Evolutionary conservation across 139 green algal genomes (phyloP), one percentile per base, ranked within the genome.

Genomic region (Micractinium conductrix): DNA sequence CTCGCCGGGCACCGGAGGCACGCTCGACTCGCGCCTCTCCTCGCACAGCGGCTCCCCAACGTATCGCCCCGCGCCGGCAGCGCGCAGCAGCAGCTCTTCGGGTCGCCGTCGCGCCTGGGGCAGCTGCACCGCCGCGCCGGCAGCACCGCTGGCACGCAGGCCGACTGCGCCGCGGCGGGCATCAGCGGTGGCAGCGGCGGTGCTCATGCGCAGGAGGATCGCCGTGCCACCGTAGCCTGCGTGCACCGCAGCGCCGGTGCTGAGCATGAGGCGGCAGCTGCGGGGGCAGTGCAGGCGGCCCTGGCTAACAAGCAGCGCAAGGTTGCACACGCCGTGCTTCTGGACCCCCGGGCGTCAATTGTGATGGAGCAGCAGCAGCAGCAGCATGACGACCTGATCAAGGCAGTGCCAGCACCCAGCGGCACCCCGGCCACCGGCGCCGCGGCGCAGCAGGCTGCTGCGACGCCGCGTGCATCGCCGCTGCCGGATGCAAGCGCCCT

Each of bases 1-100:
- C 14, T 10, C 65, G 33, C 17, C 35, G 65, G 33, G 65, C 65
- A 44, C 65, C 65, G n/a, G 33, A 44, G 65, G 33, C 10, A 40
- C 65, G 0, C 10, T 33, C n/a, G 65, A 72, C 65, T 72, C 65
- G 14, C 65, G 65, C 65, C 65, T 12, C 33, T 44, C 65, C 33
- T 72, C 65, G 10, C 35, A 43, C 65, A 72, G 65, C 65, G 70
- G 42, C 30, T 78, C 70, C 7, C 70, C 17, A 16, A 26, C 28
- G 70, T 10, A 42, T 78, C 70, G 42, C 70, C 70, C 16, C 42
- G 70, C 19, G 70, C 42, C 12, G 55, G 28, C 0, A 26, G 55
- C 24, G 26, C 26, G 26, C 42, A 17, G 42, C 70, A 78, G 70
- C 70, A 58, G 70, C 70, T 78, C 28, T 78, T 78, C 58, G 70